A percentile compares a stretch with the other conserved stretches of the same genome.
Conservation (phyloP, 805 yeast genomes). For the Metahyphopichia silvanorum region DNA sequence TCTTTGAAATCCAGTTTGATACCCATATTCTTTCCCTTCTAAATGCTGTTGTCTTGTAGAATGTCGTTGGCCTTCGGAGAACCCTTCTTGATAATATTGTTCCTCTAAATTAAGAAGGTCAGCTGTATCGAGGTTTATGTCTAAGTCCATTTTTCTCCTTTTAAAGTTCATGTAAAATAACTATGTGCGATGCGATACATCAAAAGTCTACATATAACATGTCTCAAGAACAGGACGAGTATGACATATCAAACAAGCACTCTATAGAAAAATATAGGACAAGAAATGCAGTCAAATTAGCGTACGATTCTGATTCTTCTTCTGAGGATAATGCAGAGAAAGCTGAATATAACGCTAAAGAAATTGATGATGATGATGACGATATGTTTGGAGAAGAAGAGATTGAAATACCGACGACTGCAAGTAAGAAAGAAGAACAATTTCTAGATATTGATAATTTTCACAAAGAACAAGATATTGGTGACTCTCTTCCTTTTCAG, state of each 20-base stretch:
- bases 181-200: too few species aligned
- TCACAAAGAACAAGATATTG: constrained; percentile 21
- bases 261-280: constrained; percentile 4
- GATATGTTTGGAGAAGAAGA: constrained; percentile 37
- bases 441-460: constrained; percentile 18
- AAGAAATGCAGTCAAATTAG: constrained; percentile 13
- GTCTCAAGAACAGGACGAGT: neutral
- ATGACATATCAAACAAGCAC: neutral
- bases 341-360: constrained; percentile 9
- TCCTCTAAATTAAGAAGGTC: constrained; percentile 59
- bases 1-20: constrained; percentile 73
- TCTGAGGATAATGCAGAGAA: constrained; percentile 10
- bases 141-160: constrained; percentile 11
- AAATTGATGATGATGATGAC: constrained; percentile 4
- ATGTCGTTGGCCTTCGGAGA: constrained; percentile 61
- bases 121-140: constrained; percentile 41
- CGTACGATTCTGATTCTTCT: constrained; percentile 25
- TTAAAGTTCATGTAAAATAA: too few species aligned
- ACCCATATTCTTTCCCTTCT: constrained; percentile 85
- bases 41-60: constrained; percentile 55
- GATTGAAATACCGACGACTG: constrained; percentile 14
- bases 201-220: neutral
- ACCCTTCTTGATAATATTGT: constrained; percentile 64
- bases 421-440: constrained; percentile 5
- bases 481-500: constrained; percentile 16